These are phyloP conservation scores for Clarireedia sp. DNA, from an alignment of 2,329 filamentous ascomycete genomes.

Conservation along the genomic window DNA sequence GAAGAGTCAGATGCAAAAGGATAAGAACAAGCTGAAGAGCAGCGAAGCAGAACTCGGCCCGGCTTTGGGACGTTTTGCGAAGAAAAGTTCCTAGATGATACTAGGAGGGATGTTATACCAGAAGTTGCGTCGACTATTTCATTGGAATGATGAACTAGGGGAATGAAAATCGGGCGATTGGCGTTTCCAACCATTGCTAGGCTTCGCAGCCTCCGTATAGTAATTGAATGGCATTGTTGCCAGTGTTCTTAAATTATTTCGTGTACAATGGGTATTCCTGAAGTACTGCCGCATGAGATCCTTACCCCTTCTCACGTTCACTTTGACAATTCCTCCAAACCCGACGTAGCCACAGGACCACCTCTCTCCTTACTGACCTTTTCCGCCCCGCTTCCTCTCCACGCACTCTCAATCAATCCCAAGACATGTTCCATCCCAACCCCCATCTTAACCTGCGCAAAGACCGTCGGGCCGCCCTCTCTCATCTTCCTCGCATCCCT, in stretches of 20 bases:
- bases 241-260: too few relatives aligned
- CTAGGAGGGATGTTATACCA: not conserved
- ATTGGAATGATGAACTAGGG: too few relatives aligned
- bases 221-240: too few relatives aligned
- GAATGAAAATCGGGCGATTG: not conserved
- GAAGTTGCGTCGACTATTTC: not conserved
- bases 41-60: constrained; percentile 71
- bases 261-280: not conserved
- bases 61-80: constrained; percentile 76
- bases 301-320: not conserved
- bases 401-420: constrained; percentile 80
- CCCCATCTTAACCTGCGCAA: constrained; percentile 92
- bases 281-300: not conserved
- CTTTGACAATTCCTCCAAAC: constrained; percentile 39
- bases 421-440: constrained; percentile 82
- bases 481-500: constrained; percentile 88
- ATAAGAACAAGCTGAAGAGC: constrained; percentile 59
- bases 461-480: constrained; percentile 90
- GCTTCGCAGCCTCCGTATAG: not conserved
- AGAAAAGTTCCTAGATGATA: constrained; percentile 41
- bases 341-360: constrained; percentile 50
- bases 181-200: constrained; percentile 1
- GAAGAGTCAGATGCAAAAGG: constrained; percentile 58
- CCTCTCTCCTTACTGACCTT: constrained; percentile 45
- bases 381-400: constrained; percentile 82